Evolutionary conservation across 805 yeast genomes (phyloP), one percentile per base, ranked within the genome.

Genomic region (Myxozyma sirexii): DNA sequence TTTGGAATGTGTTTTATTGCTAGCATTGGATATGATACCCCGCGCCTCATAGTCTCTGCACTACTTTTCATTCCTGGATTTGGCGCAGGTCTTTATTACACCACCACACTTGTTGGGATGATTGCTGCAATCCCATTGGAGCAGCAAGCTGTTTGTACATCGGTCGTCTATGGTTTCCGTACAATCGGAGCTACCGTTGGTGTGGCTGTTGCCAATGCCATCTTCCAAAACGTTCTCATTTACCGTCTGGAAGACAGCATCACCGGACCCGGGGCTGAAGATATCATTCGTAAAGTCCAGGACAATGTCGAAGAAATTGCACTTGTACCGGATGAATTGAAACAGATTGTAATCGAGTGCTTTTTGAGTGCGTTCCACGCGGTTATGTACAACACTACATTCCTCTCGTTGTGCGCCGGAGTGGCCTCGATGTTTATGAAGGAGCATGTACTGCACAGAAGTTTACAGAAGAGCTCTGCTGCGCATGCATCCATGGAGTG

Each of bases 111-210:
- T 51, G 73, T 89, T 31, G 87, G 96, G 0, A 78, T 90, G 74
- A 86, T 90, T 54, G 85, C 94, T 0, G 83, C 94, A 0, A 93
- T 87, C 1, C 84, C 87, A 5, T 71, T 76, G 23, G 79, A 81
- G 56, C 81, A 78, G 67, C 96, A 90, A 72, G 96, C 97, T 0
- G 80, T 90, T 23, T 86, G 92, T 3, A 91, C 97, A 0, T 87
- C 96, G 0, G 88, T 92, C 58, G 96, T 89, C 68, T 91, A 91
- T 71, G 91, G 92, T 0, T 90, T 88, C 76, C 79, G 96, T 69
- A 85, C 94, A 6, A 86, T 90, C 0, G 96, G 96, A 0, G 85
- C 92, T 13, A 87, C 94, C 0, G 73, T 89, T 47, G 96, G 96
- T 38, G 90, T 89, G 17, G 78, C 92, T 0, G 68, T 82, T 17